Evolutionary conservation across 768 basidiomycete genomes (phyloP).

Genomic region (Boletus sp.): DNA sequence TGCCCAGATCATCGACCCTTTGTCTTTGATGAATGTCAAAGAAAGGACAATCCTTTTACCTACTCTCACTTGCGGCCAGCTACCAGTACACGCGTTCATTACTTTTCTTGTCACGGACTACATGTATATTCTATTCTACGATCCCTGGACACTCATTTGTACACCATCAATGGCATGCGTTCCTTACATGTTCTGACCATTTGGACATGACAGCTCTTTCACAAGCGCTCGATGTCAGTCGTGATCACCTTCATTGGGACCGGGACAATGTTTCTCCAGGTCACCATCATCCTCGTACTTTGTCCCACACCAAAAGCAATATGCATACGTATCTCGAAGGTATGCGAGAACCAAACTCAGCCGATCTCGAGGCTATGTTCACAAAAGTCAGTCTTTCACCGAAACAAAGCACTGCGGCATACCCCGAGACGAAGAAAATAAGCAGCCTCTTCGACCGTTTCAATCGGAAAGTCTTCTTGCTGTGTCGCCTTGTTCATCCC

Average conservation of each 20-base stretch:
- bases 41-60: neutral
- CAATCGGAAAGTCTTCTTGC: conserved; percentile 43
- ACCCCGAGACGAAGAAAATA: conserved; percentile 69
- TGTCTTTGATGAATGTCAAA: neutral
- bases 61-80: neutral
- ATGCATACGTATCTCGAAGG: conserved; percentile 65
- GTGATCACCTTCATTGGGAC: conserved; percentile 72
- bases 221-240: conserved; percentile 44
- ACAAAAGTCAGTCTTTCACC: conserved; percentile 10
- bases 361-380: conserved; percentile 62
- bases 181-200: conserved; percentile 9
- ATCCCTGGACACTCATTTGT: conserved; percentile 30
- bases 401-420: conserved; percentile 18
- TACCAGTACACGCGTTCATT: conserved; percentile 13
- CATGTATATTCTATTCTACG: conserved; percentile 15
- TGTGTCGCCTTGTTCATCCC: conserved; percentile 18
- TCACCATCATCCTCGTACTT: conserved; percentile 62
- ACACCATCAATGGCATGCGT: conserved; percentile 26
- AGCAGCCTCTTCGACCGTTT: conserved; percentile 61
- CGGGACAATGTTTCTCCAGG: conserved; percentile 66
- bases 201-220: neutral
- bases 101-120: conserved; percentile 16
- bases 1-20: neutral
- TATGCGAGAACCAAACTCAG: conserved; percentile 67
- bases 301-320: conserved; percentile 90